Evolutionary conservation across 1,284 basidiomycete genomes (phyloP).

Genomic region (Anthracocystis walkeri): DNA sequence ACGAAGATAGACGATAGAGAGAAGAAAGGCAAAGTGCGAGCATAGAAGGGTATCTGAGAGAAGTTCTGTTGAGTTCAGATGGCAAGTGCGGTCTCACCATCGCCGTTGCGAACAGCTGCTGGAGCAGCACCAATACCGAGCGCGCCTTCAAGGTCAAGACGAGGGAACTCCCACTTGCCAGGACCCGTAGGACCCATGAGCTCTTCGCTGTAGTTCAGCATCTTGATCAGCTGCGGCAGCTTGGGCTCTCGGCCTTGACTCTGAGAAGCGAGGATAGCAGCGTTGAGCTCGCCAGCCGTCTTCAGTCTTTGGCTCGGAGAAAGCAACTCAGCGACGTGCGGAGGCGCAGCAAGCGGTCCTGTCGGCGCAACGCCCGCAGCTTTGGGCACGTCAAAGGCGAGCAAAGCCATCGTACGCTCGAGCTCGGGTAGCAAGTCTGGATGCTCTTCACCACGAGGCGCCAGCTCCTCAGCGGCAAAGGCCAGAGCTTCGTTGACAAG

Average conservation of each 20-base stretch:
- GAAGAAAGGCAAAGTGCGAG: not conserved
- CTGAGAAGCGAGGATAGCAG: conserved; percentile 89
- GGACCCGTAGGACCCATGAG: conserved; percentile 76
- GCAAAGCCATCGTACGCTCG: conserved; percentile 92
- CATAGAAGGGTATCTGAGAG: conserved; percentile 15
- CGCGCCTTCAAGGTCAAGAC: conserved; percentile 51
- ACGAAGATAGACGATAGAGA: not conserved
- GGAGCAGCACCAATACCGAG: conserved; percentile 28
- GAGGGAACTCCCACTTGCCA: conserved; percentile 59
- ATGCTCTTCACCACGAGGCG: conserved; percentile 92
- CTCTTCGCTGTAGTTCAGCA: conserved; percentile 88
- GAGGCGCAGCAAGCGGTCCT: conserved; percentile 71
- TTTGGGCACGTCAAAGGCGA: conserved; percentile 80
- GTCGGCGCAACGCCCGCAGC: conserved; percentile 22
- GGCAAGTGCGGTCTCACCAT: conserved; percentile 18
- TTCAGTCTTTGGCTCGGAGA: conserved; percentile 87
- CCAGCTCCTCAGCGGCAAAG: conserved; percentile 93
- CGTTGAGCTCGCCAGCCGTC: conserved; percentile 90
- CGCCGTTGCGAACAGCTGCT: conserved; percentile 12
- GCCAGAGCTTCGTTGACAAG: conserved; percentile 82
- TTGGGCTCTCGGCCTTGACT: conserved; percentile 93
- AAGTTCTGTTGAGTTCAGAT: conserved; percentile 1
- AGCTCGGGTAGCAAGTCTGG: conserved; percentile 91
- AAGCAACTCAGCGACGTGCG: conserved; percentile 79
- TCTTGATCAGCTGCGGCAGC: conserved; percentile 83